Evolutionary conservation across 108 stramenopile species (phyloP), one percentile per base, ranked within the genome.

Genomic region (Epipyxis sp.): DNA sequence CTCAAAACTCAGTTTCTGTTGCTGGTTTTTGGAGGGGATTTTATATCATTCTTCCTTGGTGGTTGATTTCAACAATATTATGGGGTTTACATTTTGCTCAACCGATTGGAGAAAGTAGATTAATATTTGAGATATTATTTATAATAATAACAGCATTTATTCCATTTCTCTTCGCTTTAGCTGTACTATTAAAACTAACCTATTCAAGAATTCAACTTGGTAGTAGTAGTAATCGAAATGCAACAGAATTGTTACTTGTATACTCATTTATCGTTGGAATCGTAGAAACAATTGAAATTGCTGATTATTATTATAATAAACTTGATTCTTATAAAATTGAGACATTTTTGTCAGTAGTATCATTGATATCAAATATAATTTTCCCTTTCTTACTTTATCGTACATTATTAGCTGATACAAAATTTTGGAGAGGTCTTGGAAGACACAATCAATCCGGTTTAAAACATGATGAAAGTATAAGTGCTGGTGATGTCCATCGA

Each of bases 371-470:
- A n/a, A 81, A 69, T 67, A 42, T 44, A 40, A 25, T 78, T 20
- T 78, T 79, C 77, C 82, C 82, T 37, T 42, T 77, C 29, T 69
- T 78, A 30, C n/a, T 69, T 16, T 54, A 72, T 30, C 76, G 68
- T 32, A 78, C 78, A 1, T 50, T 82, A 1, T 6, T 82, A 10
- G 82, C 82, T 20, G 82, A 82, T 67, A 82, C 82, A 40, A 82
- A 82, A 69, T 82, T 58, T 68, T 82, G 82, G 82, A 29, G 82
- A 16, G 82, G 82, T 46, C 59, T 82, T 13, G 82, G 82, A 16
- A 20, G 58, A 40, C 67, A 78, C 67, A 82, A 82, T 35, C 46
- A 58, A 43, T 37, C 40, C 29, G 81, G 40, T 2, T 30, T 79
- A 65, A 35, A 25, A 25, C 13, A 1, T 57, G 37, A 46, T 41